phyloP scores from a whole-genome alignment of 768 basidiomycete species.

The Stropharia rugosoannulata region DNA sequence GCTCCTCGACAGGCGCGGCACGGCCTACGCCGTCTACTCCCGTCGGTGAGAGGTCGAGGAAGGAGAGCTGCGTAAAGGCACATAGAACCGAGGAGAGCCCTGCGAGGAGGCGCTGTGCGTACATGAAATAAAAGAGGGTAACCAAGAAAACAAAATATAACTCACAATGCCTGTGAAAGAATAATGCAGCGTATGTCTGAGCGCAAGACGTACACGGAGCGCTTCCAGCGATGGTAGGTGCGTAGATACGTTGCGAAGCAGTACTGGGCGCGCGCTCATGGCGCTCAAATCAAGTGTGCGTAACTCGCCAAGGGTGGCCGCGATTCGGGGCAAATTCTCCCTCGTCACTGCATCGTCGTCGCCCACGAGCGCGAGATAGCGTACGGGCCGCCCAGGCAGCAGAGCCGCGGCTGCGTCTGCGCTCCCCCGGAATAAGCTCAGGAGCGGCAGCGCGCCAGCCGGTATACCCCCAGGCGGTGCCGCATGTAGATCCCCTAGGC shows the following conservation, averaged over 20 bases:
- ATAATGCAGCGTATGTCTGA: conserved; percentile 66
- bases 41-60: conserved; percentile 64
- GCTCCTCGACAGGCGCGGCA: conserved; percentile 47
- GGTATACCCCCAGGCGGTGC: conserved; percentile 34
- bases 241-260: conserved; percentile 54
- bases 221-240: conserved; percentile 49
- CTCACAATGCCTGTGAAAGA: conserved; percentile 67
- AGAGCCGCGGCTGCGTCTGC: conserved; percentile 57
- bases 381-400: conserved; percentile 62
- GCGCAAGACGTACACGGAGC: conserved; percentile 55
- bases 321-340: conserved; percentile 50
- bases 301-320: conserved; percentile 45
- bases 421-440: conserved; percentile 59
- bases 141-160: conserved; percentile 14
- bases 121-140: conserved; percentile 5
- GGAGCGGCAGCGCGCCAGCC: conserved; percentile 42
- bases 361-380: conserved; percentile 53
- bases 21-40: conserved; percentile 44
- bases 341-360: conserved; percentile 55
- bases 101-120: conserved; percentile 49
- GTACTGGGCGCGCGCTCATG: conserved; percentile 56
- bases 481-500: conserved; percentile 44
- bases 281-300: conserved; percentile 57
- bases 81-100: conserved; percentile 58
- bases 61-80: conserved; percentile 45